Base-by-base conservation (phyloP, 306 rosid genomes). In the Medicago ruthenica region DNA sequence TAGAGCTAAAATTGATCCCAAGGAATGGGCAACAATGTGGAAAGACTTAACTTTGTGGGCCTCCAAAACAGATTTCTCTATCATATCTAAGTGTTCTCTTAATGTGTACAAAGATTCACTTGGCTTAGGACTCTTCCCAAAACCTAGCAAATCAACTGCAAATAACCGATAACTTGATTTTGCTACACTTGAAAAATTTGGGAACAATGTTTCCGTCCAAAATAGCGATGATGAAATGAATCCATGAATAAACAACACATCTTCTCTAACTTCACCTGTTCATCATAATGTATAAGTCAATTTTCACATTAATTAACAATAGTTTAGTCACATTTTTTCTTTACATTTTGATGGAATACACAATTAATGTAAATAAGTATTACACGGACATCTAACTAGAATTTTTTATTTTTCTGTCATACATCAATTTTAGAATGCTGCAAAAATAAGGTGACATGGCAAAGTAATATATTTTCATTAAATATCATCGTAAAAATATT, bases 11-110 rank as follows among this genome's bases (percentile, higher is more conserved):
- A 96, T 96, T 79, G 97, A 90, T 3, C 99, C 99, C 8, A 96
- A 78, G 3, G 99, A 96, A 79, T 96, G 99, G 37, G 99, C 99
- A 45, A 96, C 99, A 4, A 96, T 90, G 81, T 96, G 99, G 81
- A 96, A 87, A 0, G 96, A 92, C 7, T 96, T 84, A 2, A 92
- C 90, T 20, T 88, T 81, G 70, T 96, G 80, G 5, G 98, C 83
- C 34, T 96, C 97, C 1, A 96, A 70, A 7, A 92, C 96, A 0
- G 98, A 90, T 57, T 72, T 65, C 73, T 96, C 99, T 2, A 96
- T 85, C 96, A 89, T 92, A 12, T 92, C 98, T 22, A 96, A 41
- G 67, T 96, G 99, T 61, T 96, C 99, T 57, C 87, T 87, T 34
- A 92, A 73, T 0, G 99, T 96, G 82, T 96, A 96, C 5, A 96